Evolutionary conservation across 345 rosid genomes (phyloP).

Genomic region (Camelina hispida): DNA sequence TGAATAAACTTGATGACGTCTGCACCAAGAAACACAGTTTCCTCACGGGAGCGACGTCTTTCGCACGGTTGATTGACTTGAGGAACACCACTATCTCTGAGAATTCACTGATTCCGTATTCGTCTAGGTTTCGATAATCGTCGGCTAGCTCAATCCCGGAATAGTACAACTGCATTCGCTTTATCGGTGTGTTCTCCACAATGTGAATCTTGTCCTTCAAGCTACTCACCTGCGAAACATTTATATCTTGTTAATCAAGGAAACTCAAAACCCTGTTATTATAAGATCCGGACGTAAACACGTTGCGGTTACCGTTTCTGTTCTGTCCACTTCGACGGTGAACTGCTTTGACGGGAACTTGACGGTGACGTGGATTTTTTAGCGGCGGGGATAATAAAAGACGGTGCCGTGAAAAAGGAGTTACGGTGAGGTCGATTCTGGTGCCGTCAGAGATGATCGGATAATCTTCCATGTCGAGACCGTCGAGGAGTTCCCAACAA

Average conservation of each 20-base stretch:
- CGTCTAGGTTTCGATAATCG: constrained; percentile 66
- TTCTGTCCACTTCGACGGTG: constrained; percentile 60
- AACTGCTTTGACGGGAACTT: constrained; percentile 63
- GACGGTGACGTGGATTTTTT: constrained; percentile 49
- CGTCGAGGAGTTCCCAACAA: constrained; percentile 85
- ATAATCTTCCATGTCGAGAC: constrained; percentile 89
- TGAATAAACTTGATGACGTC: constrained; percentile 73
- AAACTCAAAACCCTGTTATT: not conserved
- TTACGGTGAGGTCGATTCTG: constrained; percentile 65
- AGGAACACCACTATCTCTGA: constrained; percentile 70
- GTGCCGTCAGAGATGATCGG: constrained; percentile 76
- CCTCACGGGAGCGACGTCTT: constrained; percentile 53
- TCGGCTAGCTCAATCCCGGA: constrained; percentile 71
- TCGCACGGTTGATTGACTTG: constrained; percentile 47
- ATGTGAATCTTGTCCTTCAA: constrained; percentile 84
- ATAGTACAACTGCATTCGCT: constrained; percentile 66
- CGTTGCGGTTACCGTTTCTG: constrained; percentile 60
- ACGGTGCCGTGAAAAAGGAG: constrained; percentile 35
- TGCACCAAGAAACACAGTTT: constrained; percentile 60
- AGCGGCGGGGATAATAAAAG: constrained; percentile 18
- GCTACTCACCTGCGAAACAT: constrained; percentile 51
- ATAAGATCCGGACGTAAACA: not conserved
- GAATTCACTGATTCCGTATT: constrained; percentile 66
- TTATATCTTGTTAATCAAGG: constrained; percentile 21
- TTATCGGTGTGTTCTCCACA: constrained; percentile 62